Evolutionary conservation across 768 basidiomycete genomes (phyloP).

Genomic region (Termitomyces sp.): DNA sequence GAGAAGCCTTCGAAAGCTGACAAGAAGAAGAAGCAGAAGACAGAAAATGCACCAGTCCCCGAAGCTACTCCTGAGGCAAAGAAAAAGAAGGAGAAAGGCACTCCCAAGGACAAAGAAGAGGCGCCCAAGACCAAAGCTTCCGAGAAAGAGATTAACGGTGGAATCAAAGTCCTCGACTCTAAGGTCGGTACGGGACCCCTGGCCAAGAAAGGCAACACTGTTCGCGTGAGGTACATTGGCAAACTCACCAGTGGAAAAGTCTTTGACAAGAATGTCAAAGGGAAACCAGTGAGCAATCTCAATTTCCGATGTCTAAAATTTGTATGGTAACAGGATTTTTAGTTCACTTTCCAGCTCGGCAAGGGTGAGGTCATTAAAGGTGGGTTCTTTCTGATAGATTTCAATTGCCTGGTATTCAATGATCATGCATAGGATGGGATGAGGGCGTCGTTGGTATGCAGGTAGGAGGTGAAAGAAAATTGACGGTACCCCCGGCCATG

Average conservation of each 20-base stretch:
- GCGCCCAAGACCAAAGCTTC: conserved; percentile 21
- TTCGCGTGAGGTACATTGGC: conserved; percentile 91
- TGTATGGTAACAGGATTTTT: conserved; percentile 6
- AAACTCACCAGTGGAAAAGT: conserved; percentile 74
- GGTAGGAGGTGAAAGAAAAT: conserved; percentile 79
- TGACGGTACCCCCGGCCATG: conserved; percentile 70
- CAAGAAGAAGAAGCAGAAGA: conserved; percentile 81
- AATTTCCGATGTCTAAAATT: neutral
- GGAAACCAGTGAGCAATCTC: conserved; percentile 67
- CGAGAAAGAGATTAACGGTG: conserved; percentile 57
- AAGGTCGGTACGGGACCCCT: conserved; percentile 80
- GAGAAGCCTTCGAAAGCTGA: conserved; percentile 47
- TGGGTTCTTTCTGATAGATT: conserved; percentile 20
- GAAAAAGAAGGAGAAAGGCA: conserved; percentile 26
- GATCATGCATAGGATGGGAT: conserved; percentile 68
- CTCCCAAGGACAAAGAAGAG: conserved; percentile 22
- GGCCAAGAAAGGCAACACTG: conserved; percentile 81
- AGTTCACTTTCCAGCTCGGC: conserved; percentile 82
- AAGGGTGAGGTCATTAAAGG: conserved; percentile 92
- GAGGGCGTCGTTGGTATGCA: conserved; percentile 91
- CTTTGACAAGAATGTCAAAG: conserved; percentile 81
- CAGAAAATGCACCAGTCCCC: conserved; percentile 38
- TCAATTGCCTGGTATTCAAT: neutral
- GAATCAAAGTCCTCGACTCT: conserved; percentile 73
- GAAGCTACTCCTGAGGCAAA: conserved; percentile 33